phyloP scores from a whole-genome alignment of 1,284 basidiomycete genomes.

The Sporisorium exsertum region DNA sequence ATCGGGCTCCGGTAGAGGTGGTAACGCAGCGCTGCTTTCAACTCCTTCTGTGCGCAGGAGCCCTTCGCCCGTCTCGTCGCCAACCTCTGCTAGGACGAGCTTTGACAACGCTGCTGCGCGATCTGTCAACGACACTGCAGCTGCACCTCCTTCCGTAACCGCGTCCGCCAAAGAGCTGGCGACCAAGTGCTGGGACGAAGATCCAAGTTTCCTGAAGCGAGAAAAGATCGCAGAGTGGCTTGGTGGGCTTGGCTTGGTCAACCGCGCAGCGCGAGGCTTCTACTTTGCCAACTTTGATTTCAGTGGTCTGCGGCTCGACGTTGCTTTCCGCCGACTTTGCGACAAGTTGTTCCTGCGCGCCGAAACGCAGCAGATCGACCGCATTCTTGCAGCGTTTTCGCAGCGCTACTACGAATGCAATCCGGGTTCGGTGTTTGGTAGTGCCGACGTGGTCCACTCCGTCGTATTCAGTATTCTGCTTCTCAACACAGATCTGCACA shows the following conservation, averaged over 20 bases:
- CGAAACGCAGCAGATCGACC: constrained; percentile 97
- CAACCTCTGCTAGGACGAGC: constrained; percentile 31
- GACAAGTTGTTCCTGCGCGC: constrained; percentile 91
- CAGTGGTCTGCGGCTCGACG: constrained; percentile 81
- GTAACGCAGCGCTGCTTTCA: constrained; percentile 10
- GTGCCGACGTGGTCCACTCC: constrained; percentile 87
- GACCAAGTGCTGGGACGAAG: constrained; percentile 84
- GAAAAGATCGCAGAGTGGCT: constrained; percentile 97
- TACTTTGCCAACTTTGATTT: constrained; percentile 95
- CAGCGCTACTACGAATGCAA: constrained; percentile 92
- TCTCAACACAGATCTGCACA: constrained; percentile 95
- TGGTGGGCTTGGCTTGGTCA: constrained; percentile 83
- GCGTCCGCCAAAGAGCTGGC: constrained; percentile 74
- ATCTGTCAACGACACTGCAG: constrained; percentile 5
- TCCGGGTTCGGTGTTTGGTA: constrained; percentile 81
- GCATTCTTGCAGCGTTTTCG: constrained; percentile 91
- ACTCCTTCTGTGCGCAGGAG: constrained; percentile 20
- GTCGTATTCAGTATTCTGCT: constrained; percentile 91
- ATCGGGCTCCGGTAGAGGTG: constrained; percentile 7
- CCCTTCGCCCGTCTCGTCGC: constrained; percentile 25
- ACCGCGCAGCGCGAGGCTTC: constrained; percentile 79
- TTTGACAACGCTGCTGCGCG: constrained; percentile 18
- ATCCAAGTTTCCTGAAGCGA: constrained; percentile 82
- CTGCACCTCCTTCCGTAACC: constrained; percentile 3
- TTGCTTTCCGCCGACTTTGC: constrained; percentile 89